These are phyloP conservation scores for Metroxylon sagu DNA, from an alignment of 176 grass and related monocot species.

Conservation along the genomic window DNA sequence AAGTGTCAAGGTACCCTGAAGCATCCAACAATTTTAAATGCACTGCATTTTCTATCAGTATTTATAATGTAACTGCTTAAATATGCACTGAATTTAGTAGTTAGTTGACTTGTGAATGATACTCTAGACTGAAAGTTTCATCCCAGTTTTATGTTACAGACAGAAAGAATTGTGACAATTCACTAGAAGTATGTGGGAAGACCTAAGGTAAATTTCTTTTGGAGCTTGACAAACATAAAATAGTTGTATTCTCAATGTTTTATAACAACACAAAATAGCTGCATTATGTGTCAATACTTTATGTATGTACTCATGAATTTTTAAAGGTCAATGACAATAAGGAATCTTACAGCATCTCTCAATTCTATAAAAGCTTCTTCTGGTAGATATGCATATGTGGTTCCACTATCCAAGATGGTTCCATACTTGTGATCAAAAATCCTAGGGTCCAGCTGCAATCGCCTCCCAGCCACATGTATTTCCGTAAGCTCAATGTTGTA, in stretches of 20 bases:
- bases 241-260: no score
- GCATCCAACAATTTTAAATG: no score
- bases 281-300: no score
- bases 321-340: no score
- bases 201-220: no score
- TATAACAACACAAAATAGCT: no score
- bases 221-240: no score
- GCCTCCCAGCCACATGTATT: conserved; percentile 81
- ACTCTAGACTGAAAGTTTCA: not conserved
- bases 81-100: not conserved
- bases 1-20: no score
- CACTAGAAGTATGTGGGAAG: no score
- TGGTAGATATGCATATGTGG: conserved; percentile 93
- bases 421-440: conserved; percentile 72
- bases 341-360: conserved; percentile 76
- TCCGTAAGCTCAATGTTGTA: conserved; percentile 98
- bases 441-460: conserved; percentile 56
- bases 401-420: conserved; percentile 96
- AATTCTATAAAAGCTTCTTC: conserved; percentile 87
- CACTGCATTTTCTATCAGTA: no score
- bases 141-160: not conserved
- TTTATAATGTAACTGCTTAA: not conserved
- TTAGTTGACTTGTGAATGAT: not conserved
- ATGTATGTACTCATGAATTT: no score
- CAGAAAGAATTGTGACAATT: not conserved